Base-by-base conservation (phyloP, 2,329 filamentous ascomycete genomes). In the Aspergillus spinulosporus region DNA sequence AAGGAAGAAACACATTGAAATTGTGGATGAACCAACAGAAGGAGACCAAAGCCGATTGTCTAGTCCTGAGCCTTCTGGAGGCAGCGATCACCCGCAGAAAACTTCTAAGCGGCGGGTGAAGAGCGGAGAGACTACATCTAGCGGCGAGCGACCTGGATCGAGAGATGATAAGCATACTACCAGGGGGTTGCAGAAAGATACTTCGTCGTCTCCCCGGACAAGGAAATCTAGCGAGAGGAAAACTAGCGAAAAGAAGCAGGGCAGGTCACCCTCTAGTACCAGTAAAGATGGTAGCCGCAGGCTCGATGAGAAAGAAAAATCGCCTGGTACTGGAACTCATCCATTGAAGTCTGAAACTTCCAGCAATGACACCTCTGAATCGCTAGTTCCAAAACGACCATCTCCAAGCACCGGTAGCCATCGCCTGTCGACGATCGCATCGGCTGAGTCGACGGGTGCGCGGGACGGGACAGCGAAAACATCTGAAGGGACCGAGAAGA, bases 281-380 rank as follows among this genome's bases (percentile, higher is more conserved):
- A 57, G 61, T 31, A 52, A 56, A 36, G 55, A 58, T 2, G n/a
- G 49, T 12, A 28, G 45, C 34, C 52, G 47, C 12, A 62, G 66
- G 15, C 59, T 59, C 15, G 64, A 63, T 29, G 66, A 67, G 29
- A 69, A 68, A 29, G 56, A 68, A 29, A 66, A 64, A 21, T 55
- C 63, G 14, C 67, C 69, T 26, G 66, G 65, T 31, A 64, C 61
- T 8, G 68, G 70, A 21, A 64, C 64, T 11, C 66, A 66, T 52
- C 59, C 59, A 39, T 64, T 69, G 58, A 62, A 71, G 52, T 72
- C 72, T n/a, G 69, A 75, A 49, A 66, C 72, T 6, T 72, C 73
- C 26, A 21, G 21, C 21, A 67, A 68, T 26, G 21, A 21, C 21
- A 21, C 21, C 21, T 21, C 21, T 21, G 21, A 21, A 21, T 21